Conservation (phyloP, 176 grass and related monocot genomes). For the Microstegium vimineum region DNA sequence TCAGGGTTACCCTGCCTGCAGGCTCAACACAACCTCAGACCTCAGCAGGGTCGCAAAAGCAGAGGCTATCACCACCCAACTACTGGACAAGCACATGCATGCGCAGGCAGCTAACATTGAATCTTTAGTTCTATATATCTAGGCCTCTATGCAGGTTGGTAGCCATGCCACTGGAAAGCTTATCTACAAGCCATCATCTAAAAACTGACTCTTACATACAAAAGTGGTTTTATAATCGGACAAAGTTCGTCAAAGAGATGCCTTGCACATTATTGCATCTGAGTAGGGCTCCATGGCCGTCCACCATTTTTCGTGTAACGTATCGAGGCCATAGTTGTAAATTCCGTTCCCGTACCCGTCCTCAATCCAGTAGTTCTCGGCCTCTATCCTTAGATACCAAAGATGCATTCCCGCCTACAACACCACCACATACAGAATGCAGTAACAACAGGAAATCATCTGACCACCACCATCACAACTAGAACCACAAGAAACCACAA, state of each 20-base stretch:
- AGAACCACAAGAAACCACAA: background rate
- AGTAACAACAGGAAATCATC: background rate
- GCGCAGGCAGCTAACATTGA: background rate
- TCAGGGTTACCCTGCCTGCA: background rate
- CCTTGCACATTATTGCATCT: background rate
- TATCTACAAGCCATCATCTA: background rate
- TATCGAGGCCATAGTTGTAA: too few species aligned
- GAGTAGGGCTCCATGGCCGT: too few species aligned
- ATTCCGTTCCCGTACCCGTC: too few species aligned
- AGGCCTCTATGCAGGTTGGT: background rate
- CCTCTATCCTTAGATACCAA: too few species aligned
- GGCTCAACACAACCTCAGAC: background rate
- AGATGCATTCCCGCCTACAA: background rate
- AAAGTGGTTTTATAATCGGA: background rate
- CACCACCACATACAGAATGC: background rate
- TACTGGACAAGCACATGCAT: background rate
- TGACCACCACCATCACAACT: background rate
- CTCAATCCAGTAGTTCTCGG: too few species aligned
- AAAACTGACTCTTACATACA: background rate
- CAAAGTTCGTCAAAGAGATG: background rate
- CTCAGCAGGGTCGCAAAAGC: background rate
- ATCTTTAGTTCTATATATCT: background rate
- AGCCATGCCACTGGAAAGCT: background rate
- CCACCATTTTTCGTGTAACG: too few species aligned
- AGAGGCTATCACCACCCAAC: background rate